Base-by-base conservation (phyloP, 305 asterid genomes). In the Withania somnifera region DNA sequence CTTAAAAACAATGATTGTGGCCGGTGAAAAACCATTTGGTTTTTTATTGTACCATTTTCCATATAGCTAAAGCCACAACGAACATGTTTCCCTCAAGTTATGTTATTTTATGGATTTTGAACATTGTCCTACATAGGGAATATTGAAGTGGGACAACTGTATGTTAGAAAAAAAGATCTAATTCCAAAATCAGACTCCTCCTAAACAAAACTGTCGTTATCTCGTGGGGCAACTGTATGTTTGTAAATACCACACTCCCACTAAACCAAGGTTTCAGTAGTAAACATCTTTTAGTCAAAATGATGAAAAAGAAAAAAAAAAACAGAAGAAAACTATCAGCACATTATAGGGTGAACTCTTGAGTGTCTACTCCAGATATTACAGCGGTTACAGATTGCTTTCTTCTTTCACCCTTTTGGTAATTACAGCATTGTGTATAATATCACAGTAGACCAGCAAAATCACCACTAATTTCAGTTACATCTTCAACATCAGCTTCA, bases 401-500 rank as follows among this genome's bases (percentile, higher is more conserved):
- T 69, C 56, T 22, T 22, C 22, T 22, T 71, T 50, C 79, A 50
- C 79, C 61, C 60, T 50, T 26, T 47, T 10, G 26, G 32, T 75
- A 57, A n/a, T 50, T 47, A 77, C 54, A 57, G 11, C 53, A 57
- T 68, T 14, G 40, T 53, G 24, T 38, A 51, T 52, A n/a, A 11
- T 20, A 40, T 86, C 79, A 86, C 63, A 84, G 30, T 32, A 80
- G 68, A 42, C 84, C 83, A 8, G 83, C 83, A 88, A 86, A 88
- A 7, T 86, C 88, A 32, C 80, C 87, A 78, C 90, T 86, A 19
- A 77, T 77, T 64, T 84, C 89, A 19, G 78, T 71, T 0, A 71
- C 11, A 64, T 88, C 89, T 60, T 84, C 89, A 52, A 81, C 17
- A 52, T 88, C 88, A 67, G 63, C 71, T 20, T 88, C 89, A 32